Evolutionary conservation across 805 yeast species (phyloP).

Genomic region (Yamadazyma olivae): DNA sequence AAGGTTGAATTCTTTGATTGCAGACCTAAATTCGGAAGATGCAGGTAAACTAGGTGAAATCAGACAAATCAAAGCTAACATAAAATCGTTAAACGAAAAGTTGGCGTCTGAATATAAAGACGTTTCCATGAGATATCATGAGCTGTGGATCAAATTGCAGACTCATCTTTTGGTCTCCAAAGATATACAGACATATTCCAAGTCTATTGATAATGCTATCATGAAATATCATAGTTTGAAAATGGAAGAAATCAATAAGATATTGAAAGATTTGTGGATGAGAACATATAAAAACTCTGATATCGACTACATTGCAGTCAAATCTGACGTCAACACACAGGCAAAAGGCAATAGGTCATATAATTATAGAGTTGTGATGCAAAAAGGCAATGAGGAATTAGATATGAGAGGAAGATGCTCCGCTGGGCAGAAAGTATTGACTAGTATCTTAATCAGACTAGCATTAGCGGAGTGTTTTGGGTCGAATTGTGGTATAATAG

Average conservation of each 20-base stretch:
- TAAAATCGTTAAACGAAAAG: conserved; percentile 53
- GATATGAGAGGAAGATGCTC: conserved; percentile 99
- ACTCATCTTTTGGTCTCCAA: conserved; percentile 73
- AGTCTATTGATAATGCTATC: conserved; percentile 87
- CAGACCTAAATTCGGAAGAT: conserved; percentile 56
- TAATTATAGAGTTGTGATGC: conserved; percentile 93
- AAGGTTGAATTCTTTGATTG: conserved; percentile 46
- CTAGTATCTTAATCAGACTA: conserved; percentile 84
- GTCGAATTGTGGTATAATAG: conserved; percentile 89
- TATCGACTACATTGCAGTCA: conserved; percentile 83
- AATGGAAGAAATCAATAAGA: conserved; percentile 88
- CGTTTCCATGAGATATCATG: conserved; percentile 59
- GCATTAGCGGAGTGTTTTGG: conserved; percentile 97
- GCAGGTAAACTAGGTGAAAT: conserved; percentile 85
- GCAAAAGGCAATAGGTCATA: conserved; percentile 62
- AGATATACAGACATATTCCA: conserved; percentile 77
- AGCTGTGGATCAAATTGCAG: conserved; percentile 73
- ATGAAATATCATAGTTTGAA: conserved; percentile 89
- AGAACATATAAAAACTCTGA: conserved; percentile 93
- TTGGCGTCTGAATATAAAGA: conserved; percentile 67
- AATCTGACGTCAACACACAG: conserved; percentile 66
- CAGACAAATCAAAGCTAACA: conserved; percentile 75
- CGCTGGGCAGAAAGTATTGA: conserved; percentile 95
- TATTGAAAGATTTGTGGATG: conserved; percentile 90
- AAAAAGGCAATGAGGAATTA: conserved; percentile 82